Evolutionary conservation across 495 filamentous ascomycete species (phyloP), one percentile per base, ranked within the genome.

Genomic region (Aspergillus cristatus): DNA sequence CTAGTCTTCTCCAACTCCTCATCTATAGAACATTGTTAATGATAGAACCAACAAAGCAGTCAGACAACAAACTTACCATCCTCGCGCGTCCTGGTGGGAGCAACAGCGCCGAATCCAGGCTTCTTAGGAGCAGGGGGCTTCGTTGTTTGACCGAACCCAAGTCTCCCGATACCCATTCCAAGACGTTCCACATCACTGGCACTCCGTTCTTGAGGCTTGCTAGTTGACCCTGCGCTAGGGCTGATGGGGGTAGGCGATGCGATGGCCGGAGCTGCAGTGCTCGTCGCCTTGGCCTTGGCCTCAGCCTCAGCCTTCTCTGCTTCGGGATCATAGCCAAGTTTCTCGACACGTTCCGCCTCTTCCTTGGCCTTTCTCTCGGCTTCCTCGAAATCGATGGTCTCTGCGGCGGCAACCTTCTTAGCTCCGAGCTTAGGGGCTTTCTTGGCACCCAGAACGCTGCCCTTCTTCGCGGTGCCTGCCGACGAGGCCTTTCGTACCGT

Each of bases 291-390:
- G 6, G 63, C 68, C 49, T 79, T 78, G 12, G 73, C 67, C 17
- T 72, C 64, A 14, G 56, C 59, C 37, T 71, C 71, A 10, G 72
- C 74, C 49, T 83, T 75, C 60, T 94, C 91, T 18, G 83, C 86
- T 45, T 96, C 83, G 5, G 86, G 84, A 47, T 97, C 86, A 53
- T 98, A 98, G n/a, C 91, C 91, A n/a, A 98, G 69, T 62, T 91
- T 94, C 67, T 82, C 86, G 50, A 95, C 90, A 43, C 91, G 79
- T 60, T 97, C 91, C 1, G 93, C 91, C 60, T 98, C 91, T 57
- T 97, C 91, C 60, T 87, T 93, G 22, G 91, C 91, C 63, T 94
- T 94, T 50, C 82, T 84, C 69, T 98, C 91, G 0, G 89, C 91
- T 55, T 88, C 91, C 35, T 98, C 93, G 47, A 98, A 98, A 65